Conservation (phyloP, 192 early-diverging fungal species). For the Linnemannia schmuckeri region DNA sequence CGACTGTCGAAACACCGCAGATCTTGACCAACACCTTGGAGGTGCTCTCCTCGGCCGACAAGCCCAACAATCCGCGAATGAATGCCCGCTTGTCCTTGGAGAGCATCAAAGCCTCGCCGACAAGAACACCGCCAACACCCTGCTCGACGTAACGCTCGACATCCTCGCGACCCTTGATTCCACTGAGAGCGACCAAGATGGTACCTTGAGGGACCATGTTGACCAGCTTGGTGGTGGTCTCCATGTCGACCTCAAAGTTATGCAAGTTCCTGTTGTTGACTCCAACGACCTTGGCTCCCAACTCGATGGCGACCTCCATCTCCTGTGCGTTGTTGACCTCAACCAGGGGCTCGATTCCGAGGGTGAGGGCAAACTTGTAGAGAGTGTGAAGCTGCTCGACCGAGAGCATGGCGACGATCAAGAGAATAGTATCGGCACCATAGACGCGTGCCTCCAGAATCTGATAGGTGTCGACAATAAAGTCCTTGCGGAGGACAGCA, state of each 20-base stretch:
- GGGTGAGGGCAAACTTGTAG: constrained; percentile 77
- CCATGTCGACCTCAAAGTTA: constrained; percentile 95
- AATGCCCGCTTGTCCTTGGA: constrained; percentile 80
- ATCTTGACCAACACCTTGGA: constrained; percentile 83
- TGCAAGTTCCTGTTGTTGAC: constrained; percentile 99
- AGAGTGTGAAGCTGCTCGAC: constrained; percentile 75
- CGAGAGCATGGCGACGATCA: constrained; percentile 96
- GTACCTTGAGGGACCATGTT: constrained; percentile 80
- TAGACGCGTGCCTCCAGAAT: constrained; percentile 94
- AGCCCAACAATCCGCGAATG: constrained; percentile 76
- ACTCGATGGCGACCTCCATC: constrained; percentile 86
- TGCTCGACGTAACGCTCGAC: constrained; percentile 83
- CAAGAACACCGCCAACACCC: constrained; percentile 86
- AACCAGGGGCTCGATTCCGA: constrained; percentile 99
- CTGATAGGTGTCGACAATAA: constrained; percentile 96
- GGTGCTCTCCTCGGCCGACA: constrained; percentile 24
- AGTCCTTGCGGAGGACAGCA: constrained; percentile 97
- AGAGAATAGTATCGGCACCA: constrained; percentile 95
- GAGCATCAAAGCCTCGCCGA: constrained; percentile 97
- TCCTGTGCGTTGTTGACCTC: constrained; percentile 95
- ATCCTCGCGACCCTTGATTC: constrained; percentile 87
- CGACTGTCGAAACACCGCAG: constrained; percentile 88
- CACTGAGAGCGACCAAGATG: constrained; percentile 90
- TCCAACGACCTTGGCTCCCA: constrained; percentile 92
- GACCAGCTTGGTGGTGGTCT: constrained; percentile 83